Conservation (phyloP, 2,329 filamentous ascomycete genomes). For the Venturia effusa region DNA sequence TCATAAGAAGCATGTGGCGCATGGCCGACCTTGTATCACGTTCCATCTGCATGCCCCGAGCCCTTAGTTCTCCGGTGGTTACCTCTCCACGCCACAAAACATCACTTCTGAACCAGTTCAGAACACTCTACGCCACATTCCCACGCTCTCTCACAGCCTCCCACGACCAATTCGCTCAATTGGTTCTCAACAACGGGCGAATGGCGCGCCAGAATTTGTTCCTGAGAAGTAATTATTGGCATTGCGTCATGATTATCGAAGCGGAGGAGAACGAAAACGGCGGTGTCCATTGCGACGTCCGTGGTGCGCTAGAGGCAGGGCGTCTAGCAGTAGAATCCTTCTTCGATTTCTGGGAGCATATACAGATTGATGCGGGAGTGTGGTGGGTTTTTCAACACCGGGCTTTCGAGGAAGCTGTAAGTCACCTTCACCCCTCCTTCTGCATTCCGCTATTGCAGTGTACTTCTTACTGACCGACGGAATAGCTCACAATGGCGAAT, state of each 20-base stretch:
- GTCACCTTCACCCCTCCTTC: conserved; percentile 27
- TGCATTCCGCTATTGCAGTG: neutral
- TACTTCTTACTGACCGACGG: neutral
- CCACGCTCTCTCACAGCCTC: conserved; percentile 60
- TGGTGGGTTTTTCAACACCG: conserved; percentile 83
- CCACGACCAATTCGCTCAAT: conserved; percentile 44
- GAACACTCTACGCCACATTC: conserved; percentile 61
- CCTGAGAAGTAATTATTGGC: conserved; percentile 71
- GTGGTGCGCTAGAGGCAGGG: conserved; percentile 62
- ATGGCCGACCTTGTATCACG: conserved; percentile 70
- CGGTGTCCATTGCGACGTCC: conserved; percentile 44
- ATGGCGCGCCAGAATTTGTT: conserved; percentile 66
- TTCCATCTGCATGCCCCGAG: conserved; percentile 63
- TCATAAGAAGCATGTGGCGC: conserved; percentile 68
- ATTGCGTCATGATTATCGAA: conserved; percentile 71
- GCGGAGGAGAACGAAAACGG: conserved; percentile 54
- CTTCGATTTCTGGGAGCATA: conserved; percentile 59
- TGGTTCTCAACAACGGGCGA: conserved; percentile 51
- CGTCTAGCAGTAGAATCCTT: conserved; percentile 65
- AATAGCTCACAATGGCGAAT: conserved; percentile 28
- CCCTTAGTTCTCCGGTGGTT: conserved; percentile 61
- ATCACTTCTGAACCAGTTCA: conserved; percentile 58
- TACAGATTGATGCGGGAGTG: conserved; percentile 61
- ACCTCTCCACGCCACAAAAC: conserved; percentile 57
- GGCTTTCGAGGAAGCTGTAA: conserved; percentile 65